phyloP scores from a whole-genome alignment of 2,329 filamentous ascomycete species.

The Fusarium xylarioides region DNA sequence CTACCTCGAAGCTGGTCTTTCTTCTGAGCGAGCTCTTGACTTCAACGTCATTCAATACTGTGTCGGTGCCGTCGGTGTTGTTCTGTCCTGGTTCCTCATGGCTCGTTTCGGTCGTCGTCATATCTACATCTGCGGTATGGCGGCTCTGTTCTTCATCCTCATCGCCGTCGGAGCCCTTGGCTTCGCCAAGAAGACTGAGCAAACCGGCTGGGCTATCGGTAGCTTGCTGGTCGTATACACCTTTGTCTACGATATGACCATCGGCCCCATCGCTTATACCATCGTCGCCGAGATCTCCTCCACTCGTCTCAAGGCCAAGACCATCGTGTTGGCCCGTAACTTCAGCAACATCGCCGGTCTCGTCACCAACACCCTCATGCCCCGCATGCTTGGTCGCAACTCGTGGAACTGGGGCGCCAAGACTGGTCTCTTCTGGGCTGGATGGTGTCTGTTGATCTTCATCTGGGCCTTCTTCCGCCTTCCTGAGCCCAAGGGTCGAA shows the following conservation, averaged over 20 bases:
- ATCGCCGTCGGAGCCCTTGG: conserved; percentile 45
- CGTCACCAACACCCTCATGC: conserved; percentile 55
- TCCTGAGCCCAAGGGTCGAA: conserved; percentile 63
- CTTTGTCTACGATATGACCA: conserved; percentile 51
- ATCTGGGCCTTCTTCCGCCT: conserved; percentile 63
- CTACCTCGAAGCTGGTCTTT: conserved; percentile 9
- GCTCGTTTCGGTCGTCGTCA: conserved; percentile 10
- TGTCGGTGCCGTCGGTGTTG: conserved; percentile 2
- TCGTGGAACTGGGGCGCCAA: conserved; percentile 59
- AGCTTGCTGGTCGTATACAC: conserved; percentile 55
- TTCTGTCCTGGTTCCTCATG: conserved; percentile 17
- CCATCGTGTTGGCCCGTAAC: conserved; percentile 55
- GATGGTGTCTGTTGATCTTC: conserved; percentile 54
- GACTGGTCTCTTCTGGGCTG: conserved; percentile 57
- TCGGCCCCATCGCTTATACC: conserved; percentile 77
- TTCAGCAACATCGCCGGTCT: conserved; percentile 60
- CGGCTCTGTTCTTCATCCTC: background rate
- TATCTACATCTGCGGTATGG: conserved; percentile 9
- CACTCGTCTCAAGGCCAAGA: conserved; percentile 57
- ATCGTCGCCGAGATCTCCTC: conserved; percentile 69
- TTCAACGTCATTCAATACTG: conserved; percentile 20
- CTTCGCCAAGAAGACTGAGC: conserved; percentile 51
- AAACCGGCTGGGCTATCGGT: conserved; percentile 55
- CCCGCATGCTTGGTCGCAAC: conserved; percentile 56
- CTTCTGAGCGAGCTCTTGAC: background rate